Percentiles rank a stretch among this genome's conserved stretches.
phyloP scores from a whole-genome alignment of 2,329 filamentous ascomycete species.

The Dactylellina drechsleri region DNA sequence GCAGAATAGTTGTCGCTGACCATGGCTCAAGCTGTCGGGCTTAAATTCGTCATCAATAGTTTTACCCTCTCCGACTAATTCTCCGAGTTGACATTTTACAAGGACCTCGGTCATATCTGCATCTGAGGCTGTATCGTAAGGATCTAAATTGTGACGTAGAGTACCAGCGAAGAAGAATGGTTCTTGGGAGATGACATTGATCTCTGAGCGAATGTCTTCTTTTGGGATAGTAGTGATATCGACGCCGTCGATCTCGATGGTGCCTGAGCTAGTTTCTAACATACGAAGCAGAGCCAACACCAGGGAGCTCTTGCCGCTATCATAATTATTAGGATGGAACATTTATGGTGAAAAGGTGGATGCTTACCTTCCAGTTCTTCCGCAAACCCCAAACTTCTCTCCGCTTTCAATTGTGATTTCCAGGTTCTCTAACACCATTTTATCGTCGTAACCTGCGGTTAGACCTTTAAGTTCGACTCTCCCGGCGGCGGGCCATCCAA shows the following conservation, averaged over 20 bases:
- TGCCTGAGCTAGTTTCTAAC: slow-evolving; percentile 63
- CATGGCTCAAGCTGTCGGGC: slow-evolving; percentile 62
- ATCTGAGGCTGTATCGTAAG: slow-evolving; percentile 61
- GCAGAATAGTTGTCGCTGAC: slow-evolving; percentile 67
- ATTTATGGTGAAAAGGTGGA: background rate
- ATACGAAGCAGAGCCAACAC: slow-evolving; percentile 66
- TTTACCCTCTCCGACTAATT: slow-evolving; percentile 61
- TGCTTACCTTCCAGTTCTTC: slow-evolving; percentile 66
- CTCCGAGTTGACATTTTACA: slow-evolving; percentile 64
- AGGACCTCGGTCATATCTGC: slow-evolving; percentile 63
- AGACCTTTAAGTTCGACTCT: slow-evolving; percentile 60
- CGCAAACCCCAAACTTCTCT: slow-evolving; percentile 67
- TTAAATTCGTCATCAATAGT: slow-evolving; percentile 62
- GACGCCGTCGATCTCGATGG: slow-evolving; percentile 65
- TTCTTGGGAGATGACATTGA: slow-evolving; percentile 67
- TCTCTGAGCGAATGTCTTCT: slow-evolving; percentile 64
- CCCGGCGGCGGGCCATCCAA: slow-evolving; percentile 61
- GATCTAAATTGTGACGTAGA: slow-evolving; percentile 66
- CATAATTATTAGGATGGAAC: background rate
- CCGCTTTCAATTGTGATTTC: slow-evolving; percentile 61
- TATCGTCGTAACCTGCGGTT: slow-evolving; percentile 59
- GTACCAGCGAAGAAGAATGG: slow-evolving; percentile 65
- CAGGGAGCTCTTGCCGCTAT: slow-evolving; percentile 67
- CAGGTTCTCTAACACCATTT: slow-evolving; percentile 58
- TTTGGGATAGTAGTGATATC: slow-evolving; percentile 64